Conservation (phyloP, 2,329 filamentous ascomycete species). For the Fusarium subtropicale region DNA sequence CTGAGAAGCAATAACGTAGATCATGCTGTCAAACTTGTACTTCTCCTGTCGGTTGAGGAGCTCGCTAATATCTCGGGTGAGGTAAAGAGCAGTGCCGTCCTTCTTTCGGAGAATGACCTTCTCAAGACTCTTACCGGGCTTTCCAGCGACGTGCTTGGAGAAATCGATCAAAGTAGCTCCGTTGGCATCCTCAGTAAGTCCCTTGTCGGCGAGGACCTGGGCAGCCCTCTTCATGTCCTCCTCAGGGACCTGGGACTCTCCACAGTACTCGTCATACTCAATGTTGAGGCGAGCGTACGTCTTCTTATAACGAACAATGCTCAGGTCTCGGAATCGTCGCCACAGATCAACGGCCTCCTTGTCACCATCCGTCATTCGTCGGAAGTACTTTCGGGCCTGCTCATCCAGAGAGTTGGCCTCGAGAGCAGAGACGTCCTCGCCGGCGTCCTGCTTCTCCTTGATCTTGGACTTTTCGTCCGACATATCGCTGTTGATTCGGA, state of each 20-base stretch:
- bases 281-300: constrained; percentile 79
- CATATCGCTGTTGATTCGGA: constrained; percentile 78
- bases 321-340: constrained; percentile 74
- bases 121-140: constrained; percentile 75
- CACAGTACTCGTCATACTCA: constrained; percentile 75
- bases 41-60: constrained; percentile 72
- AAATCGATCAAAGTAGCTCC: constrained; percentile 81
- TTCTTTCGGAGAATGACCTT: constrained; percentile 78
- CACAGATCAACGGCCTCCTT: constrained; percentile 69
- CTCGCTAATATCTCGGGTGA: constrained; percentile 82
- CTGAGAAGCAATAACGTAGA: constrained; percentile 79
- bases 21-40: constrained; percentile 80
- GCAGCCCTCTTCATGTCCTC: constrained; percentile 74
- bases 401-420: constrained; percentile 74
- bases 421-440: constrained; percentile 61
- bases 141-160: constrained; percentile 72
- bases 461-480: constrained; percentile 74
- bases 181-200: constrained; percentile 75
- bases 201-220: constrained; percentile 70
- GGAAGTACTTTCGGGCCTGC: constrained; percentile 79
- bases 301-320: constrained; percentile 73
- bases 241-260: constrained; percentile 78
- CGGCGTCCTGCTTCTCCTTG: constrained; percentile 65
- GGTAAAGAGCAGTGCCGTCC: constrained; percentile 80
- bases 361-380: constrained; percentile 77